Base-by-base conservation (phyloP, 1,139 yeast species). In the Saccharomyces pastorianus region DNA sequence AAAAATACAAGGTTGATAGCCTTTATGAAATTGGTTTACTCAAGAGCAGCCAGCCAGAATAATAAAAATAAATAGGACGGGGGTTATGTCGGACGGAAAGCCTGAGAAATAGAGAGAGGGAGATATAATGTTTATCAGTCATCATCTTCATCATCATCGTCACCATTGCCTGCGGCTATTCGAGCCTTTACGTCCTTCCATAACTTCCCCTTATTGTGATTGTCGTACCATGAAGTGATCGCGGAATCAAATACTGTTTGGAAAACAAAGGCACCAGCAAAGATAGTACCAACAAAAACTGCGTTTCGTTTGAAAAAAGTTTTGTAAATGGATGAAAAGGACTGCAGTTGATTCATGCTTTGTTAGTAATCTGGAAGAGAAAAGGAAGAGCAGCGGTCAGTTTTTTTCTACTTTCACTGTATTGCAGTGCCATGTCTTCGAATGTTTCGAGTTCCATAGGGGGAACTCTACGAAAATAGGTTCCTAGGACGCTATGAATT, bases 251-350 rank as follows among this genome's bases (percentile, higher is more conserved):
- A 91, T 68, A 81, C 82, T 59, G 81, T 85, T 78, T 93, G 96
- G 81, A 91, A 91, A 61, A 85, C 84, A 71, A 93, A 93, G 51
- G 99, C 93, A 66, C 88, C 83, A 52, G 83, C 86, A 65, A 93
- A 86, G 59, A 93, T 79, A 61, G 96, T 78, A 61, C 90, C 91
- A 61, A 93, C 96, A 74, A 81, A 89, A 63, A 87, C 78, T 53
- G 98, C 83, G 84, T 93, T 93, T 80, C 98, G 89, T 82, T 88
- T 88, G 81, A 88, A 85, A 61, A 93, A 72, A 58, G 83, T 77
- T 80, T 82, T 83, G 80, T 81, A 83, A 61, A 84, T 65, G 51
- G 81, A 71, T 50, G 85, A 69, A 70, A 80, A 71, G 59, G 82
- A 69, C 71, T 66, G 51, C 28, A 25, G 6, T 1, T 17, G 13